phyloP scores from a whole-genome alignment of 2,329 filamentous ascomycete genomes.

The Emmonsiellopsis sp. region DNA sequence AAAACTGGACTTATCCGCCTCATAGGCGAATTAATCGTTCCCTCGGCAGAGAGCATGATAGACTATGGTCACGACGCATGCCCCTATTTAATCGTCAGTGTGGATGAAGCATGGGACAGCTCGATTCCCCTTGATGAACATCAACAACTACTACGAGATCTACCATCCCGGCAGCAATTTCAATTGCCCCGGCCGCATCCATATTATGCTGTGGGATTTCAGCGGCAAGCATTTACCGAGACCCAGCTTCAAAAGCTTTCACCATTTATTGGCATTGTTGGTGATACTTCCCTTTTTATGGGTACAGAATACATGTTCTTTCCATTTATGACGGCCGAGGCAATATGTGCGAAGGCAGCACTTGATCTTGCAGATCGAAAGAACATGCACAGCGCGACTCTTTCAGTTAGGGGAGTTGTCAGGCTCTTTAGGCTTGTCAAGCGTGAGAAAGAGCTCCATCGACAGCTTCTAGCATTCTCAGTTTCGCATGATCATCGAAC shows the following conservation, averaged over 20 bases:
- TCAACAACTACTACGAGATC: neutral
- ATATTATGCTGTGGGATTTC: conserved; percentile 28
- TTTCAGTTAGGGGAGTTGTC: conserved; percentile 29
- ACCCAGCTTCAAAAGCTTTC: conserved; percentile 16
- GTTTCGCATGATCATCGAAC: conserved; percentile 13
- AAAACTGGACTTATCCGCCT: neutral
- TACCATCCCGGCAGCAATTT: neutral
- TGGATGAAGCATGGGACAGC: neutral
- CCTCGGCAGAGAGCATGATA: neutral
- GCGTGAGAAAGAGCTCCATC: conserved; percentile 9
- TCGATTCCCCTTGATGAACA: neutral
- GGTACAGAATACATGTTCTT: conserved; percentile 12
- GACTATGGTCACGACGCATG: neutral
- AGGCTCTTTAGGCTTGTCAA: conserved; percentile 28
- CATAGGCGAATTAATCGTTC: neutral
- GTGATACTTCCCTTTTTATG: neutral
- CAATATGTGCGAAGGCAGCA: conserved; percentile 16
- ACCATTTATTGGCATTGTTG: conserved; percentile 8
- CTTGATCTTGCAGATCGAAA: conserved; percentile 18
- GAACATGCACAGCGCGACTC: conserved; percentile 19
- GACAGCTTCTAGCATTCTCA: conserved; percentile 11
- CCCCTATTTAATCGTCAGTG: neutral
- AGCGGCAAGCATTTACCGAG: conserved; percentile 22
- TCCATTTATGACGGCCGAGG: conserved; percentile 18
- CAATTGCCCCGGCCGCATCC: conserved; percentile 23